Base-by-base conservation (phyloP, 106 monocot genomes). In the Dendrobium huoshanense region DNA sequence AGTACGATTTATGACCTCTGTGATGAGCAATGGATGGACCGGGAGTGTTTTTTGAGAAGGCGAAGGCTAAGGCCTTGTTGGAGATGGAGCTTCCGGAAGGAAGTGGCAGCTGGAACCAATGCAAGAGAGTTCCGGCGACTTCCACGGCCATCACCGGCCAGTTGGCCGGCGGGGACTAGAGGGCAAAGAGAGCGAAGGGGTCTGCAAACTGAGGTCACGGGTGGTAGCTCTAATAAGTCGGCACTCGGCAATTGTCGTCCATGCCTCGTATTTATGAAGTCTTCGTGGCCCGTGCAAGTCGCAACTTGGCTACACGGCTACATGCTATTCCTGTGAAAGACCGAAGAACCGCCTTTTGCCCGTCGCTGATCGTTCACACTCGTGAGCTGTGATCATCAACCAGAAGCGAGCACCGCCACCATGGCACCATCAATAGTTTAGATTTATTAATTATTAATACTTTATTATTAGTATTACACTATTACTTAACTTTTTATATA, bases 51-150 rank as follows among this genome's bases (percentile, higher is more conserved):
- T 0, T n/a, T 18, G 73, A 78, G 40, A 59, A 13, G 4, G 10
- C 27, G 18, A 72, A 75, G 41, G 51, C 9, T 6, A 51, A 7
- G 65, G 67, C 15, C 47, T 27, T 20, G 19, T 10, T 15, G 17
- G 27, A 20, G 59, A 19, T 27, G 1, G 2, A 40, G 43, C 42
- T 13, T 10, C 13, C 51, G 10, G 41, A 1, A 16, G 29, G 56
- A 31, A 64, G 27, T 15, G 25, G 47, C 15, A 43, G 75, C 22
- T 43, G 81, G 19, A 41, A 47, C 56, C 42, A 65, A 42, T 75
- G 81, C 42, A 81, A 27, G 18, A 33, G 43, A 61, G 75, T 75
- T 43, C 81, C 41, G 59, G 40, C 59, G 29, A 81, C 44, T 22
- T 47, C 43, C 47, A 81, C 58, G 0, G 42, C 75, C 81, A 81